These are phyloP conservation scores for Wilhelminamyces savonicus DNA, from an alignment of 805 yeast species.

Conservation along the genomic window DNA sequence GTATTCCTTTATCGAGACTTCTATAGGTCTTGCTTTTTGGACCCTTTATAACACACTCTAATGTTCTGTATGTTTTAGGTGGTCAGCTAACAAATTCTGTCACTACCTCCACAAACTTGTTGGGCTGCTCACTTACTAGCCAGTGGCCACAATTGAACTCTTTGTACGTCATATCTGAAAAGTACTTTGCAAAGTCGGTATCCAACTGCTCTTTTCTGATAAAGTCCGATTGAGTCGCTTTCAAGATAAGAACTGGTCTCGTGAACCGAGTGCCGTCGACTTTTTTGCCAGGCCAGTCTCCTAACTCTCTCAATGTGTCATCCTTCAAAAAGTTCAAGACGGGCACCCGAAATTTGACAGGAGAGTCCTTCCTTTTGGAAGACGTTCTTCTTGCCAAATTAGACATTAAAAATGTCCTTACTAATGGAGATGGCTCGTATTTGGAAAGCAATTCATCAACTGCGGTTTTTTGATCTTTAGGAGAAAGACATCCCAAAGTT, in stretches of 20 bases:
- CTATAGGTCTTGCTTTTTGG: too few species aligned
- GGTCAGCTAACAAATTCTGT: background rate
- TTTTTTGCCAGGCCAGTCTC: conserved; percentile 7
- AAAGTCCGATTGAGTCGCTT: conserved; percentile 38
- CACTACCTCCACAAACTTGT: conserved; percentile 12
- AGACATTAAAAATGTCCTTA: conserved; percentile 31
- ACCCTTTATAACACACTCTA: too few species aligned
- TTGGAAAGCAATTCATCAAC: conserved; percentile 16
- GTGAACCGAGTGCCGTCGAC: conserved; percentile 12
- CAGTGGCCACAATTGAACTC: conserved; percentile 31
- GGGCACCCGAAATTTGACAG: conserved; percentile 8
- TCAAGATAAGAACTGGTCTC: conserved; percentile 37
- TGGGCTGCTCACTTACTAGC: conserved; percentile 35
- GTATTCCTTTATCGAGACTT: too few species aligned
- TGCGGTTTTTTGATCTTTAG: conserved; percentile 1
- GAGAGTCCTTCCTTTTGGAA: conserved; percentile 20
- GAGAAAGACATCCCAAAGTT: too few species aligned
- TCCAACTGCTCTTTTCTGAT: conserved; percentile 23
- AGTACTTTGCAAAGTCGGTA: conserved; percentile 17
- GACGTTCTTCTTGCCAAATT: conserved; percentile 28
- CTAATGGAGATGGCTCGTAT: conserved; percentile 18
- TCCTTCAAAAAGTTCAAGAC: conserved; percentile 9
- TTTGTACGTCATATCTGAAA: conserved; percentile 11
- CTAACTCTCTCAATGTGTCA: conserved; percentile 6
- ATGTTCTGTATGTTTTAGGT: too few species aligned